Percentiles rank a stretch among this genome's conserved stretches.
These are phyloP conservation scores for Dactylis glomerata DNA, from an alignment of 176 grass and related monocot genomes.

Conservation along the genomic window DNA sequence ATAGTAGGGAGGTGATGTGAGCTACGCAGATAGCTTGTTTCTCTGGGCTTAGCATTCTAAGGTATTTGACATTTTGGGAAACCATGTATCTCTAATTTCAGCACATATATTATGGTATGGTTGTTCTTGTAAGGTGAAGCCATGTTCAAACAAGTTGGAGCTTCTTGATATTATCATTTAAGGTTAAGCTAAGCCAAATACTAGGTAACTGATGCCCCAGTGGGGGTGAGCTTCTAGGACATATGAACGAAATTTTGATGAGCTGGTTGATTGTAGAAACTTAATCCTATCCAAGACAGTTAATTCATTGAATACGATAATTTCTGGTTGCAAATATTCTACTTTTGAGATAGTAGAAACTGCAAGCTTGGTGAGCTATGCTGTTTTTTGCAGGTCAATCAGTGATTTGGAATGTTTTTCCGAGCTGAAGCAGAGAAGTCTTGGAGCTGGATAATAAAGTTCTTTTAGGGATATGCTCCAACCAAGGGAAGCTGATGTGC, in stretches of 20 bases:
- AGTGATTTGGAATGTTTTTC: conserved; percentile 50
- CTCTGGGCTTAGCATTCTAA: not conserved
- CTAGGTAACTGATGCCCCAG: not conserved
- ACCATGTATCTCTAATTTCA: not conserved
- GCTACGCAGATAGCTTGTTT: not conserved
- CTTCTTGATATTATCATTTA: conserved; percentile 21
- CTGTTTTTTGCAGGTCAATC: conserved; percentile 38
- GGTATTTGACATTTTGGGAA: not conserved
- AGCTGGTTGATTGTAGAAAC: not conserved
- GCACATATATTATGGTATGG: not conserved
- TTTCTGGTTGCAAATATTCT: not conserved
- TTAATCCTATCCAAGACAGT: not conserved
- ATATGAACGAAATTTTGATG: not conserved
- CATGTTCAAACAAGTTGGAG: not conserved
- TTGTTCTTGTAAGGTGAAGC: conserved; percentile 1
- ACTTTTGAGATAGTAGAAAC: not conserved
- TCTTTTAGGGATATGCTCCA: conserved; percentile 95
- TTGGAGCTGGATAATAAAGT: conserved; percentile 64
- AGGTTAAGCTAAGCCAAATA: not conserved
- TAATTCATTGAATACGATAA: not conserved
- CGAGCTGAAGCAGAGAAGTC: conserved; percentile 34
- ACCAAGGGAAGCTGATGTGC: conserved; percentile 90
- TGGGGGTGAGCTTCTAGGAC: not conserved
- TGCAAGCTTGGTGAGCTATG: conserved; percentile 2
- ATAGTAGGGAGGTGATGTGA: not conserved